Conservation (phyloP, 2,329 filamentous ascomycete genomes). For the Dactylellina haptotyla region DNA sequence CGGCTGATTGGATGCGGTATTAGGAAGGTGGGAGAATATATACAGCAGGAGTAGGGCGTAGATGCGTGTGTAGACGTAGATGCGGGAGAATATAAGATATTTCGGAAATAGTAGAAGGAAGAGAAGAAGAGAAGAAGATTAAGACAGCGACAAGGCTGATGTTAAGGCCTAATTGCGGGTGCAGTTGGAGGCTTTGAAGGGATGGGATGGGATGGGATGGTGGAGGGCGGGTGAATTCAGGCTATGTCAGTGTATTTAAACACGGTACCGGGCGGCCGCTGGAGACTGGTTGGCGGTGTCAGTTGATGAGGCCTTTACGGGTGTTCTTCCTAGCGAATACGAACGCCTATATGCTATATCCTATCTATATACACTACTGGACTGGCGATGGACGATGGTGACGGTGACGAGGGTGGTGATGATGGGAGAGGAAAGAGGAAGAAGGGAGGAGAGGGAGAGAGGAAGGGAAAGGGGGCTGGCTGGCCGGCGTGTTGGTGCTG, state of each 20-base stretch:
- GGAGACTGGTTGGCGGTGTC: background rate
- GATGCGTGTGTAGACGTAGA: too few relatives aligned
- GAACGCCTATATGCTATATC: too few relatives aligned
- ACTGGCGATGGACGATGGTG: too few relatives aligned
- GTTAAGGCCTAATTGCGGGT: background rate
- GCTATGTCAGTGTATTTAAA: constrained; percentile 31
- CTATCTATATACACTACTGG: too few relatives aligned
- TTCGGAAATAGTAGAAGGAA: too few relatives aligned
- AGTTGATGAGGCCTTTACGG: constrained; percentile 25
- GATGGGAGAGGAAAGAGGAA: background rate
- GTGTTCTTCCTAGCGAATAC: constrained; percentile 44
- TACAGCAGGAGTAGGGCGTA: too few relatives aligned
- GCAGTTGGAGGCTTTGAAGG: too few relatives aligned
- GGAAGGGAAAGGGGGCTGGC: constrained; percentile 40
- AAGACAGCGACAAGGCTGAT: too few relatives aligned
- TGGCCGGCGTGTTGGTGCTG: constrained; percentile 8
- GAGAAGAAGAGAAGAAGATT: too few relatives aligned
- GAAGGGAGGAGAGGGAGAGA: constrained; percentile 3
- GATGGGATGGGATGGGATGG: background rate
- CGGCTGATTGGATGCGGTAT: too few relatives aligned
- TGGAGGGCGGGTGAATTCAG: constrained; percentile 19
- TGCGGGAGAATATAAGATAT: too few relatives aligned
- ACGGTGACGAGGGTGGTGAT: background rate
- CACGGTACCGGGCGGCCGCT: constrained; percentile 9
- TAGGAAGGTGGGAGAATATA: too few relatives aligned